These are phyloP conservation scores for Lepidium africanum DNA, from an alignment of 345 rosid species.

Conservation along the genomic window DNA sequence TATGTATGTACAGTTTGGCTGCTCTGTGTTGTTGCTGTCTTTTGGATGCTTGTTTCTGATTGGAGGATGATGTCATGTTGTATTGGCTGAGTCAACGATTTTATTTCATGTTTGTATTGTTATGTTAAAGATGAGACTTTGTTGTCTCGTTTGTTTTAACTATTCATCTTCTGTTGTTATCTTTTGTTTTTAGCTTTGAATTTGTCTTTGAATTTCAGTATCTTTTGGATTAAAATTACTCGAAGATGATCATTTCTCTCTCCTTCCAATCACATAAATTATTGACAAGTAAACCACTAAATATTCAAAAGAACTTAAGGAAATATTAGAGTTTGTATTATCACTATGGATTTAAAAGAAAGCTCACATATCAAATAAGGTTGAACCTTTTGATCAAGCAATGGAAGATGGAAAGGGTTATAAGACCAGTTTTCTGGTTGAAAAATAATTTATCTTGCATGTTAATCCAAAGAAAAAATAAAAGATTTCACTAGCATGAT, in stretches of 20 bases:
- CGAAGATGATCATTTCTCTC: neutral
- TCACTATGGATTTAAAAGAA: neutral
- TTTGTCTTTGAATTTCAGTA: neutral
- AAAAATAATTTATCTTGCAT: conserved; percentile 3
- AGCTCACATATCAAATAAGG: conserved; percentile 4
- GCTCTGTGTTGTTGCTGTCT: conserved; percentile 76
- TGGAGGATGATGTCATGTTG: neutral
- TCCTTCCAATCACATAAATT: neutral
- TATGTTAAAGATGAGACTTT: neutral
- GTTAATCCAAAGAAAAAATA: too few relatives aligned
- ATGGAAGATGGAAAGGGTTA: neutral
- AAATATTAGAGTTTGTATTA: neutral
- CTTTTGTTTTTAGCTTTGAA: neutral
- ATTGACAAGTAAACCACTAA: neutral
- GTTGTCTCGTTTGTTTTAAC: neutral
- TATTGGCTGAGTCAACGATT: neutral
- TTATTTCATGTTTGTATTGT: neutral
- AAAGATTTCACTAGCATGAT: too few relatives aligned
- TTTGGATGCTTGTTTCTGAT: conserved; percentile 60
- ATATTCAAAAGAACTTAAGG: neutral
- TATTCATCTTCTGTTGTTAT: neutral
- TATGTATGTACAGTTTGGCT: conserved; percentile 36
- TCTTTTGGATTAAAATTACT: neutral
- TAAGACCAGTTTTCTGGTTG: conserved; percentile 32
- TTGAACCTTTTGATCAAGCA: neutral